Conservation (phyloP, 768 basidiomycete genomes). For the Auricularia sp. region DNA sequence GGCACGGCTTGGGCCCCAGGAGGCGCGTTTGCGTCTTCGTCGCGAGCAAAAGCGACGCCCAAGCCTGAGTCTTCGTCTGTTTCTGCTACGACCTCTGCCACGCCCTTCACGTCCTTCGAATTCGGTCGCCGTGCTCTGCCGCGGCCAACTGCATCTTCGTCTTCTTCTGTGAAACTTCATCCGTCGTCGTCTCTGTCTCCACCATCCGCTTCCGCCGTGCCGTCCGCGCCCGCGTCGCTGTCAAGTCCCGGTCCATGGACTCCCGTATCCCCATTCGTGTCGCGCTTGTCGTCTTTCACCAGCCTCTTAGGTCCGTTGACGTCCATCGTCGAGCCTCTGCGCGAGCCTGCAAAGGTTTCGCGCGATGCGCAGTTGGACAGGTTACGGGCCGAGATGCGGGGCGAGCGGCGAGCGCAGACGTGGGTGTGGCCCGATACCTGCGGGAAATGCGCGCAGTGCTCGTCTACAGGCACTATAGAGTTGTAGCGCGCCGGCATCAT, state of each 20-base stretch:
- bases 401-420: constrained; percentile 14
- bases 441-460: neutral
- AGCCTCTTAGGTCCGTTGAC: constrained; percentile 6
- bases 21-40: constrained; percentile 9
- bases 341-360: constrained; percentile 35
- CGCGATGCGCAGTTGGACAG: constrained; percentile 59
- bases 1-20: neutral
- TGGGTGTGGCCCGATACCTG: neutral
- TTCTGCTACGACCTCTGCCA: constrained; percentile 33
- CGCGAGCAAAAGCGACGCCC: constrained; percentile 4
- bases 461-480: neutral
- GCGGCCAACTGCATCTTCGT: neutral
- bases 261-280: constrained; percentile 15
- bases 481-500: neutral
- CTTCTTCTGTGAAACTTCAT: neutral
- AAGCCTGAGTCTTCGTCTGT: constrained; percentile 35
- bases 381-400: constrained; percentile 44
- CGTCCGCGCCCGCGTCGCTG: constrained; percentile 34
- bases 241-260: constrained; percentile 8
- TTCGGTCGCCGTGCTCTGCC: constrained; percentile 36
- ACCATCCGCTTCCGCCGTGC: constrained; percentile 42
- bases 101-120: constrained; percentile 24
- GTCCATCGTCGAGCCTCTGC: constrained; percentile 16
- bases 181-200: constrained; percentile 41
- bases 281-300: constrained; percentile 8